phyloP scores from a whole-genome alignment of 2,329 filamentous ascomycete species.

The Aspergillus candidus region DNA sequence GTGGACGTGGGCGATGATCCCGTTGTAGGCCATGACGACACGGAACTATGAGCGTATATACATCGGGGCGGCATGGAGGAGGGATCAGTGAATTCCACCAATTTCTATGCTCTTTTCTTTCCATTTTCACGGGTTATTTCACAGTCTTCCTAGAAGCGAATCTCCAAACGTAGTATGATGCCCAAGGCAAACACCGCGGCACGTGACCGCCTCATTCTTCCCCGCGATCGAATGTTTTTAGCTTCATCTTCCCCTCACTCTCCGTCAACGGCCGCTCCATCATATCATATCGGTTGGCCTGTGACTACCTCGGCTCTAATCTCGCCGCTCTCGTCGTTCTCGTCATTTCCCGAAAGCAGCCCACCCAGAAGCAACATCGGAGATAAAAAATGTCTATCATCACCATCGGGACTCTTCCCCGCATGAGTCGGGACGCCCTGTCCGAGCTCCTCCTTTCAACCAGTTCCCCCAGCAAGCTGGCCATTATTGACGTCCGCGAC shows the following conservation, averaged over 20 bases:
- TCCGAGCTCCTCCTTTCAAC: slow-evolving; percentile 57
- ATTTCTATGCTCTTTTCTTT: too few relatives aligned
- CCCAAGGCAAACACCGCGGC: too few relatives aligned
- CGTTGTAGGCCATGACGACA: slow-evolving; percentile 5
- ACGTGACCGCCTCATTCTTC: too few relatives aligned
- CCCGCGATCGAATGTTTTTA: too few relatives aligned
- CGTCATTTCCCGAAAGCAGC: neutral
- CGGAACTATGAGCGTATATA: slow-evolving; percentile 8
- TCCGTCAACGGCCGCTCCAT: too few relatives aligned
- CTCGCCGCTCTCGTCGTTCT: neutral
- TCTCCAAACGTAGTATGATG: too few relatives aligned
- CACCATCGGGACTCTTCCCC: slow-evolving; percentile 57
- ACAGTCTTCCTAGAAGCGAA: too few relatives aligned
- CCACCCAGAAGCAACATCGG: neutral
- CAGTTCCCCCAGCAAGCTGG: slow-evolving; percentile 46
- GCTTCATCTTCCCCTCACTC: too few relatives aligned
- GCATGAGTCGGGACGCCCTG: slow-evolving; percentile 64
- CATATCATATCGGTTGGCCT: too few relatives aligned
- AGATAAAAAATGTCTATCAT: slow-evolving; percentile 44
- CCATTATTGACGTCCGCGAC: slow-evolving; percentile 85
- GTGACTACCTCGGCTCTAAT: too few relatives aligned
- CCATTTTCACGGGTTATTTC: too few relatives aligned
- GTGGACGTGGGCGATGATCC: neutral
- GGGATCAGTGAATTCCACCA: too few relatives aligned
- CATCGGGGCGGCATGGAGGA: neutral